phyloP scores from a whole-genome alignment of 441 rosid genomes.

The Kokia cookei region DNA sequence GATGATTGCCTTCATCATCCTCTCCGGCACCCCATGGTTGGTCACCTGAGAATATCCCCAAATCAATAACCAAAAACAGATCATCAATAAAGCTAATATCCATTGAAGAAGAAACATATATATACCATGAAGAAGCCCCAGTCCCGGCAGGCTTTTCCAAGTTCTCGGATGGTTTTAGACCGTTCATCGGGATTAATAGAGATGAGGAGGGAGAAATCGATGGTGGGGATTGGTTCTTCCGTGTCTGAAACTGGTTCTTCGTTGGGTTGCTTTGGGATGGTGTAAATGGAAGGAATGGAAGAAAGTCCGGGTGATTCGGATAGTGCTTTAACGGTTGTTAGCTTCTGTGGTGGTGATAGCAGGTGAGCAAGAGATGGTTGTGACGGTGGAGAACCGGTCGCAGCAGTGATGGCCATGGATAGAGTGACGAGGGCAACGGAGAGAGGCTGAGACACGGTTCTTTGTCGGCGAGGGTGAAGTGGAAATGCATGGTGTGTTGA shows the following conservation, averaged over 20 bases:
- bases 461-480: no score
- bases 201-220: slow-evolving; percentile 41
- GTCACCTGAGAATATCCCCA: slow-evolving; percentile 23
- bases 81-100: neutral
- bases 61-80: neutral
- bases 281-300: slow-evolving; percentile 33
- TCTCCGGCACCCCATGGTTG: slow-evolving; percentile 46
- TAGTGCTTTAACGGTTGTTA: slow-evolving; percentile 21
- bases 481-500: no score
- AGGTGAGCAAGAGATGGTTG: neutral
- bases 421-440: neutral
- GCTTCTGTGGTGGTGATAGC: neutral
- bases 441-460: neutral
- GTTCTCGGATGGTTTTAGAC: slow-evolving; percentile 23
- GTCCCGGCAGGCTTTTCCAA: slow-evolving; percentile 46
- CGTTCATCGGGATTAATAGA: slow-evolving; percentile 24
- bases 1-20: slow-evolving; percentile 22
- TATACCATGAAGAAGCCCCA: slow-evolving; percentile 64
- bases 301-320: slow-evolving; percentile 35
- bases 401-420: slow-evolving; percentile 6
- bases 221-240: slow-evolving; percentile 28
- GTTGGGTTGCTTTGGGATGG: slow-evolving; percentile 8
- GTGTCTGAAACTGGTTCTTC: slow-evolving; percentile 15
- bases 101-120: neutral
- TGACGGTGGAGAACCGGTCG: neutral